Evolutionary conservation across 352 stramenopile genomes (phyloP).

Genomic region (Phytophthora sp.): DNA sequence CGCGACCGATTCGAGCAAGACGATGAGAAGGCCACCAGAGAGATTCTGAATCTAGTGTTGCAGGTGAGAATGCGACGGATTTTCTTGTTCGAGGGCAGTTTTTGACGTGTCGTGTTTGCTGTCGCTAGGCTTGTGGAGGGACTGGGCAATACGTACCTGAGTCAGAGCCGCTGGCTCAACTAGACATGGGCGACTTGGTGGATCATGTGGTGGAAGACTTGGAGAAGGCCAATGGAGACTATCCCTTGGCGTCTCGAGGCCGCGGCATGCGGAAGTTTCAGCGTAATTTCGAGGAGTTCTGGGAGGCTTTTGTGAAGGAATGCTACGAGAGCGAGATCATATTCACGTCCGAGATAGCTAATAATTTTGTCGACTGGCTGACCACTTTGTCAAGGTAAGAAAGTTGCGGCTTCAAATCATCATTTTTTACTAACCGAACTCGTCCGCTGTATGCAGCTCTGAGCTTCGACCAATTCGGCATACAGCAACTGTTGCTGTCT

Average conservation of each 20-base stretch:
- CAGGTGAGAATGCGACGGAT: conserved; percentile 41
- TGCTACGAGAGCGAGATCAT: conserved; percentile 84
- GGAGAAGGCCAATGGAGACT: conserved; percentile 60
- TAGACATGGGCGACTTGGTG: conserved; percentile 78
- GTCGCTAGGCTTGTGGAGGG: conserved; percentile 58
- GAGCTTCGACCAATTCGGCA: conserved; percentile 86
- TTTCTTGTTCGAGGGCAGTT: conserved; percentile 29
- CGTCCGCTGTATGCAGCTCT: conserved; percentile 44
- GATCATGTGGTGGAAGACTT: conserved; percentile 74
- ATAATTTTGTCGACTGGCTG: conserved; percentile 81
- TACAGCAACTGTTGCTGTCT: conserved; percentile 71
- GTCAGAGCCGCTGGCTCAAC: conserved; percentile 57
- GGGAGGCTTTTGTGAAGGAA: conserved; percentile 77
- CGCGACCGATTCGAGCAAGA: conserved; percentile 74
- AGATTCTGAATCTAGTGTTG: conserved; percentile 83
- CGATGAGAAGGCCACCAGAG: conserved; percentile 52
- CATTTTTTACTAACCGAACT: conserved; percentile 11
- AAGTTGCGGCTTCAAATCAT: neutral
- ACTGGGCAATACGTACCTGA: conserved; percentile 53
- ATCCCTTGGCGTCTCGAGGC: conserved; percentile 65
- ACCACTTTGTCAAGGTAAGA: conserved; percentile 76
- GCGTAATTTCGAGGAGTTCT: conserved; percentile 75
- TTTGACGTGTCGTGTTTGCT: neutral
- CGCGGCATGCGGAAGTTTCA: conserved; percentile 75
- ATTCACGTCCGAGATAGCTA: conserved; percentile 68